A percentile compares a stretch with the other conserved stretches of the same genome.
phyloP scores from a whole-genome alignment of 371 early-diverging fungal genomes.

The Mortierella sp. region DNA sequence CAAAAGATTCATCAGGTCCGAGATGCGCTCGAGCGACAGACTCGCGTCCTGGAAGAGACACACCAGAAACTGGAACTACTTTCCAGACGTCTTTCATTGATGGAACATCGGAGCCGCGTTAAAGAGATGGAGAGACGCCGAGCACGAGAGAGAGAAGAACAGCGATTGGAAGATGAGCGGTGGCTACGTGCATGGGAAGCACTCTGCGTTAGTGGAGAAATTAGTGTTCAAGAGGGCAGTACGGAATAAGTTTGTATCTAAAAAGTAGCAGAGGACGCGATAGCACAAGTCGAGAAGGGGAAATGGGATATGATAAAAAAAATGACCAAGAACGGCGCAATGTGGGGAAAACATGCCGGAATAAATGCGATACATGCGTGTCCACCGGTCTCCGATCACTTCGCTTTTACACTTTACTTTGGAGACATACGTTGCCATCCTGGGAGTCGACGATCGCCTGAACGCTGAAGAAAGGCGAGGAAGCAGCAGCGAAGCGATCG shows the following conservation, averaged over 20 bases:
- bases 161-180: conserved; percentile 23
- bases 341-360: no score
- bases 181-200: conserved; percentile 36
- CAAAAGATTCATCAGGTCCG: conserved; percentile 36
- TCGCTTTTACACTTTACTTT: no score
- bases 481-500: neutral
- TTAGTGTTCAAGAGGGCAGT: neutral
- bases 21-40: conserved; percentile 28
- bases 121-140: conserved; percentile 26
- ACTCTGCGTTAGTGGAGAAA: conserved; percentile 53
- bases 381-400: no score
- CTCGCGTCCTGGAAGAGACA: conserved; percentile 29
- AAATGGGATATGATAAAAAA: no score
- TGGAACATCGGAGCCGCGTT: conserved; percentile 25
- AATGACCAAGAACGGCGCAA: no score
- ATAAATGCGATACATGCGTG: no score
- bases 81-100: conserved; percentile 20
- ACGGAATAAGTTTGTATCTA: no score
- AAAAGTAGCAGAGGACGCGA: no score
- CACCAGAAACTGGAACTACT: conserved; percentile 23
- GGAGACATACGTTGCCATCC: neutral
- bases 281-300: no score
- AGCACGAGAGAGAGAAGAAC: conserved; percentile 7
- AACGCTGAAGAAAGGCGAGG: neutral
- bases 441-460: no score